Conservation (phyloP, 2,329 filamentous ascomycete genomes). For the Epichloe brachyelytri region DNA sequence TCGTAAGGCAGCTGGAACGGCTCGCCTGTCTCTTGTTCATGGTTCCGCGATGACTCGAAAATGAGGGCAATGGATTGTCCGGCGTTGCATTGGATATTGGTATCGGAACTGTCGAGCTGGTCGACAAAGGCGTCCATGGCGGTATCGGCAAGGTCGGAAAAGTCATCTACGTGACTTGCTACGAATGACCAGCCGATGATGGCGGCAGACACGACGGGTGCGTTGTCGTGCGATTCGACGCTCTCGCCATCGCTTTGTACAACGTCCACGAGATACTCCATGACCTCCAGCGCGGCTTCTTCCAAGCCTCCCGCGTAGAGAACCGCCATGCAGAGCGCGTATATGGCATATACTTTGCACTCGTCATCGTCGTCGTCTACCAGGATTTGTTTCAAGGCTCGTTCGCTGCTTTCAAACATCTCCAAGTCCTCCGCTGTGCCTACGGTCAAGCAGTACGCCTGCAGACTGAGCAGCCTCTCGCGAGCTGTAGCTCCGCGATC, state of each 20-base stretch:
- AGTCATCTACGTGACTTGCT: constrained; percentile 63
- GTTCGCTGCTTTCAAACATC: constrained; percentile 18
- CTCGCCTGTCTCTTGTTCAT: constrained; percentile 36
- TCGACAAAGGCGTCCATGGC: constrained; percentile 74
- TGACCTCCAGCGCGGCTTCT: constrained; percentile 55
- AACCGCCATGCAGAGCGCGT: constrained; percentile 57
- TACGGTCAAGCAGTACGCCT: constrained; percentile 57
- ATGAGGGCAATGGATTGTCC: constrained; percentile 72
- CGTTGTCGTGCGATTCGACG: constrained; percentile 59
- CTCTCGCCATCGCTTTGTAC: constrained; percentile 65
- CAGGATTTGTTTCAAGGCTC: constrained; percentile 22
- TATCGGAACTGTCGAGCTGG: constrained; percentile 64
- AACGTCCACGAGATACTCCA: constrained; percentile 66
- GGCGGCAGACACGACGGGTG: constrained; percentile 57
- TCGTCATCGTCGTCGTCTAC: constrained; percentile 49
- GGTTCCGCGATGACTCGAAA: constrained; percentile 53
- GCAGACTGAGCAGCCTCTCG: constrained; percentile 58
- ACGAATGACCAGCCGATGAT: constrained; percentile 71
- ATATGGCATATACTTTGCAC: constrained; percentile 55
- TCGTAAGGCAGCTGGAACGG: constrained; percentile 37
- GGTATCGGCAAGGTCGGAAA: constrained; percentile 55
- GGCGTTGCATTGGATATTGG: constrained; percentile 62
- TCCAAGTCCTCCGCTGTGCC: constrained; percentile 49
- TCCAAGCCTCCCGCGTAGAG: constrained; percentile 64
- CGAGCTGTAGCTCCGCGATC: constrained; percentile 54